These are phyloP conservation scores for Globisporangium heterothallicum DNA, from an alignment of 352 stramenopile genomes.

Conservation along the genomic window DNA sequence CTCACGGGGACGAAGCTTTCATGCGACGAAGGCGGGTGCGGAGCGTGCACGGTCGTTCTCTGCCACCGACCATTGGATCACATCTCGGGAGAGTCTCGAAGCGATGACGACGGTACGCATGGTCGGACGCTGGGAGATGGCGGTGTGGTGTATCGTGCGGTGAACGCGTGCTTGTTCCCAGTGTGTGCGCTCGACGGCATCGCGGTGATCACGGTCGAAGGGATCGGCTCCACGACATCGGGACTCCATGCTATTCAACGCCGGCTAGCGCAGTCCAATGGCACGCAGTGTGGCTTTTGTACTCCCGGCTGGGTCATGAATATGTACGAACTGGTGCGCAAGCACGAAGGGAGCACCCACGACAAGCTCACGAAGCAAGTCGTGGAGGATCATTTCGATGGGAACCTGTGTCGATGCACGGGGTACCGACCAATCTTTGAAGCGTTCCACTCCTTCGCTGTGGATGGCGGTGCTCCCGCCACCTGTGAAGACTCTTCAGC, in stretches of 20 bases:
- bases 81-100: neutral
- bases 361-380: constrained; percentile 58
- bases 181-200: constrained; percentile 78
- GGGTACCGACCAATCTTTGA: constrained; percentile 75
- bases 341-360: constrained; percentile 45
- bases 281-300: constrained; percentile 93
- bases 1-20: constrained; percentile 87
- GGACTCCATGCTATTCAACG: constrained; percentile 81
- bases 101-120: neutral
- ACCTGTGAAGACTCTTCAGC: neutral
- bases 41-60: constrained; percentile 94
- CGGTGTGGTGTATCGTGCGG: constrained; percentile 36
- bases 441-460: constrained; percentile 14
- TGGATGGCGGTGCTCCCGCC: neutral
- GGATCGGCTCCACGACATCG: constrained; percentile 35
- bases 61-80: constrained; percentile 26
- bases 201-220: constrained; percentile 85
- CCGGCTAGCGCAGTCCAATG: constrained; percentile 87
- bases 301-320: constrained; percentile 86
- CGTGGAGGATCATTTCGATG: constrained; percentile 92
- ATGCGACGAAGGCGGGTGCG: constrained; percentile 94
- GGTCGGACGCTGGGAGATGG: neutral
- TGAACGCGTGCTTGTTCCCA: constrained; percentile 87
- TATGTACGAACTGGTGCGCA: constrained; percentile 72
- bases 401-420: constrained; percentile 95